Base-by-base conservation (phyloP, 768 basidiomycete species). In the Gymnopilus dilepis region DNA sequence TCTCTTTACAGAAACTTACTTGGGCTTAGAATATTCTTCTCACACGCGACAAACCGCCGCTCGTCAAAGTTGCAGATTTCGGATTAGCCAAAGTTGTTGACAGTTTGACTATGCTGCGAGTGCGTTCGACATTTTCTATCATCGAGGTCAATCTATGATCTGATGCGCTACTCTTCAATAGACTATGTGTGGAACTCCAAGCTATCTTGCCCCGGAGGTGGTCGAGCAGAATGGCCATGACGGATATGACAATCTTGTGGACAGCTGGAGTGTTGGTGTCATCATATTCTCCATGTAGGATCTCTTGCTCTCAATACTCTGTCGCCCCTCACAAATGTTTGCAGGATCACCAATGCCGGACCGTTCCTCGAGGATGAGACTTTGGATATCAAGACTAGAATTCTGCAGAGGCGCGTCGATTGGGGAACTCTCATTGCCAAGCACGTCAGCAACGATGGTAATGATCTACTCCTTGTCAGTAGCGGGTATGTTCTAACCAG, bases 181-280 rank as follows among this genome's bases (percentile, higher is more conserved):
- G 86, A 97, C 96, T 0, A 94, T 96, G 91, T 98, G 97, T 67
- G 97, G 97, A 4, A 99, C 97, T 0, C 97, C 97, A 0, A 88
- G 86, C 65, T 98, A 98, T 72, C 87, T 97, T 5, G 95, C 95
- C 0, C 94, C 94, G 1, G 96, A 98, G 67, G 94, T 99, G 31
- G 91, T 98, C 51, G 78, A 77, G 63, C 88, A 90, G 63, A 74
- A 80, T 43, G 78, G 82, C 42, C 75, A 80, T 28, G 78, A 85
- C 58, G 96, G 95, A 2, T 99, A 99, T 69, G 89, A 91, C 69
- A 85, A 89, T 59, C 78, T 91, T 19, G 97, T 99, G 52, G 97
- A 99, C 71, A 94, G 93, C 64, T 99, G 95, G 95, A 96, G 94
- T 47, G 86, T 95, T 11, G 97, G 97, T 6, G 94, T 97, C 21